Evolutionary conservation across 2,329 filamentous ascomycete species (phyloP).

Genomic region (Phaeosphaeriaceae sp.): DNA sequence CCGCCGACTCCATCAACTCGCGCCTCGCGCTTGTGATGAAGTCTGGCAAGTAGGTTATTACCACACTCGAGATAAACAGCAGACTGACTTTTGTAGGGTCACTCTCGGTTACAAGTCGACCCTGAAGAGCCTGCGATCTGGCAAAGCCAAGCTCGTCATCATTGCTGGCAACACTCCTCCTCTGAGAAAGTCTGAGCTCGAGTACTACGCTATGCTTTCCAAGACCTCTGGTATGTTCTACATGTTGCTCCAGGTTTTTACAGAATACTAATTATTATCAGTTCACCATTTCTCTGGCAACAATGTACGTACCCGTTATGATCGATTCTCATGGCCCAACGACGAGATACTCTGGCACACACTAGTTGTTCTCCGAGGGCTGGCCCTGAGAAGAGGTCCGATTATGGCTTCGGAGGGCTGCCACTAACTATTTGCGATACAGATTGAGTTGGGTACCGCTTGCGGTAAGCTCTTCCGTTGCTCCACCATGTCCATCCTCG

Average conservation of each 20-base stretch:
- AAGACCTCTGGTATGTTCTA: conserved; percentile 68
- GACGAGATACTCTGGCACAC: conserved; percentile 38
- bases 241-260: background rate
- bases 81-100: conserved; percentile 60
- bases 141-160: conserved; percentile 99
- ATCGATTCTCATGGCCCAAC: conserved; percentile 47
- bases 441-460: conserved; percentile 98
- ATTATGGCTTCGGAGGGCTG: conserved; percentile 85
- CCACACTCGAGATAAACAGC: background rate
- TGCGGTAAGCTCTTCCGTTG: conserved; percentile 99
- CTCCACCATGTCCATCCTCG: conserved; percentile 95
- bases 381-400: conserved; percentile 91
- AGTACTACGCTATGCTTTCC: conserved; percentile 71
- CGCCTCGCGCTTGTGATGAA: conserved; percentile 74
- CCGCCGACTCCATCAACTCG: conserved; percentile 76
- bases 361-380: conserved; percentile 50
- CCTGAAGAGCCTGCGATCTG: conserved; percentile 85
- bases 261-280: background rate
- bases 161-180: conserved; percentile 95
- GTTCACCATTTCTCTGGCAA: conserved; percentile 98
- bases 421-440: conserved; percentile 63
- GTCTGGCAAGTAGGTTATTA: conserved; percentile 61
- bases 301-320: conserved; percentile 78
- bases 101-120: conserved; percentile 89
- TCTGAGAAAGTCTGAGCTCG: conserved; percentile 95